A percentile compares a stretch with the other conserved stretches of the same genome.
phyloP scores from a whole-genome alignment of 2,329 filamentous ascomycete genomes.

The Pseudogymnoascus sp. region DNA sequence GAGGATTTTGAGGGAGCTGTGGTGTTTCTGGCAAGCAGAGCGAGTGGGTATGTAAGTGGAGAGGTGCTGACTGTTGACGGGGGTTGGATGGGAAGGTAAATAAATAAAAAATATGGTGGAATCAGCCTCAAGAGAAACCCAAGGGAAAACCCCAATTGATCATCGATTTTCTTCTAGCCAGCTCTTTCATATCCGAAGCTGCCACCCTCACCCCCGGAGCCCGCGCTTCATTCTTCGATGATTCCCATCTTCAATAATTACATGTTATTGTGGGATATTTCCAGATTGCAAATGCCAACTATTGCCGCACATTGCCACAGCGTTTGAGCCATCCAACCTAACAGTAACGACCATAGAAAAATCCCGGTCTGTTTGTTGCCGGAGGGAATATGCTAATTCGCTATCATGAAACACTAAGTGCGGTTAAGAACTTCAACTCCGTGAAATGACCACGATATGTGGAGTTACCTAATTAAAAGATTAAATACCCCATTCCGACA shows the following conservation, averaged over 20 bases:
- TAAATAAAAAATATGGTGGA: not conserved
- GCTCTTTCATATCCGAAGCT: not conserved
- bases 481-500: too few relatives aligned
- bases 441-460: too few relatives aligned
- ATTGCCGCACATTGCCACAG: not conserved
- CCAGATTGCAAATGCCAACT: not conserved
- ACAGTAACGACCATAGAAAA: too few relatives aligned
- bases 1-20: slow-evolving; percentile 83
- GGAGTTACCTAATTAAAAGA: too few relatives aligned
- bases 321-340: not conserved
- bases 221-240: not conserved
- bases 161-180: not conserved
- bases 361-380: too few relatives aligned
- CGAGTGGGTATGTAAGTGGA: slow-evolving; percentile 71
- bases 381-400: too few relatives aligned
- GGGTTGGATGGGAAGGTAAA: slow-evolving; percentile 81
- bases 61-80: slow-evolving; percentile 80
- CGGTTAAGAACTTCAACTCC: too few relatives aligned
- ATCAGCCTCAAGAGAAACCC: not conserved
- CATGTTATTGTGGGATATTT: not conserved
- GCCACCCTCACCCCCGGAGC: not conserved
- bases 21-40: slow-evolving; percentile 67
- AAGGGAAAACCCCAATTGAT: not conserved
- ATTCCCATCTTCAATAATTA: not conserved
- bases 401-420: too few relatives aligned